Evolutionary conservation across 2,329 filamentous ascomycete genomes (phyloP).

Genomic region (Parafenestella ontariensis): DNA sequence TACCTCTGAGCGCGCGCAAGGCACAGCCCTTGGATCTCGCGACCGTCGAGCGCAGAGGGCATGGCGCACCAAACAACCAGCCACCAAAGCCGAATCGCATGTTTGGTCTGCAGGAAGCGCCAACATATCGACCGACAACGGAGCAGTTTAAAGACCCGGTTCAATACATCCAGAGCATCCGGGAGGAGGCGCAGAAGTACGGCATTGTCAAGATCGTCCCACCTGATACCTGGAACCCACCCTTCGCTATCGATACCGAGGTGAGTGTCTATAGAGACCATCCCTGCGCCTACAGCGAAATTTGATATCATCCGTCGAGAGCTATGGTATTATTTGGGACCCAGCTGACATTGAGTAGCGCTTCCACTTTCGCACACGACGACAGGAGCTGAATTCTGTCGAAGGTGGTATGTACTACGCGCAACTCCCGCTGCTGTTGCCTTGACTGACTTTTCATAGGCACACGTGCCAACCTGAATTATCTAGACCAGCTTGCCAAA

Average conservation of each 20-base stretch:
- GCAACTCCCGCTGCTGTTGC: background rate
- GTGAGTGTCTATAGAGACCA: slow-evolving; percentile 60
- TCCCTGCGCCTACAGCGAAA: background rate
- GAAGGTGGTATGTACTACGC: slow-evolving; percentile 80
- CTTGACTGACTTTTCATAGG: slow-evolving; percentile 59
- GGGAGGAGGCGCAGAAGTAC: slow-evolving; percentile 82
- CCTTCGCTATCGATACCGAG: slow-evolving; percentile 96
- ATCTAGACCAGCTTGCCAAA: slow-evolving; percentile 91
- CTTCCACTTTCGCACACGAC: slow-evolving; percentile 95
- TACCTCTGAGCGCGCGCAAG: slow-evolving; percentile 69
- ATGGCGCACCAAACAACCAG: slow-evolving; percentile 78
- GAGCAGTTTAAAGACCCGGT: slow-evolving; percentile 96
- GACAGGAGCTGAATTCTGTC: slow-evolving; percentile 96
- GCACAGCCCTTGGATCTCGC: slow-evolving; percentile 78
- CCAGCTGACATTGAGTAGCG: slow-evolving; percentile 64
- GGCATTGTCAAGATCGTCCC: slow-evolving; percentile 97
- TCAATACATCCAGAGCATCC: slow-evolving; percentile 91
- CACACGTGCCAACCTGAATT: slow-evolving; percentile 93
- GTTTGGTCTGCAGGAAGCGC: slow-evolving; percentile 86
- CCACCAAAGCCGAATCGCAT: slow-evolving; percentile 78
- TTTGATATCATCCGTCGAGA: background rate
- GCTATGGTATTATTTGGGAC: slow-evolving; percentile 5
- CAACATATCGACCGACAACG: slow-evolving; percentile 86
- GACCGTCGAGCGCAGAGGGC: slow-evolving; percentile 90
- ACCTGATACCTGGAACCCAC: slow-evolving; percentile 90